A percentile compares a stretch with the other conserved stretches of the same genome.
Evolutionary conservation across 345 rosid species (phyloP).

Genomic region (Gossypium australe): DNA sequence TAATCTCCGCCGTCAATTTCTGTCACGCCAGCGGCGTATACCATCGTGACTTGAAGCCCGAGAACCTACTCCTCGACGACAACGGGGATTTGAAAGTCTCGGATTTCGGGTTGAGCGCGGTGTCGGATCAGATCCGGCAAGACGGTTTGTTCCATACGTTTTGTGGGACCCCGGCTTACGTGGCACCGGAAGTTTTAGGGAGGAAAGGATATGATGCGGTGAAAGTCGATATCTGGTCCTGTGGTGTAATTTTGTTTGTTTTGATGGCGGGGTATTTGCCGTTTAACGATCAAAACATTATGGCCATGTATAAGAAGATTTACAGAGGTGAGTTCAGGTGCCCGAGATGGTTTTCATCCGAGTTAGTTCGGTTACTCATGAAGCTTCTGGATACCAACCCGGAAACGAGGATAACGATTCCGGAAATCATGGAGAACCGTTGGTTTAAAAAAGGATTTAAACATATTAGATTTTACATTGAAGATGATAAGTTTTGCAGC

Average conservation of each 20-base stretch:
- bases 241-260: slow-evolving; percentile 82
- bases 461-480: slow-evolving; percentile 53
- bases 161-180: slow-evolving; percentile 77
- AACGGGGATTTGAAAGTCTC: slow-evolving; percentile 72
- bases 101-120: slow-evolving; percentile 84
- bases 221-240: slow-evolving; percentile 86
- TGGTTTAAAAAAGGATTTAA: slow-evolving; percentile 81
- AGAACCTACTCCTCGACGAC: slow-evolving; percentile 72
- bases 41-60: slow-evolving; percentile 89
- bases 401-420: slow-evolving; percentile 57
- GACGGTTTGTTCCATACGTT: slow-evolving; percentile 81
- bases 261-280: slow-evolving; percentile 74
- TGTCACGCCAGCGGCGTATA: slow-evolving; percentile 83
- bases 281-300: slow-evolving; percentile 70
- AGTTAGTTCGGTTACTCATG: slow-evolving; percentile 44
- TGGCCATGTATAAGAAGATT: slow-evolving; percentile 73
- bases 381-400: slow-evolving; percentile 79
- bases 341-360: slow-evolving; percentile 73
- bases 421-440: slow-evolving; percentile 58
- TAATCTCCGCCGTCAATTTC: slow-evolving; percentile 65
- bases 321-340: slow-evolving; percentile 69
- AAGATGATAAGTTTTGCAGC: slow-evolving; percentile 44
- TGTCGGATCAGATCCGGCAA: slow-evolving; percentile 61
- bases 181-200: slow-evolving; percentile 80
- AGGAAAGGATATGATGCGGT: slow-evolving; percentile 77